Evolutionary conservation across 2,329 filamentous ascomycete genomes (phyloP).

Genomic region (Alternaria triticina): DNA sequence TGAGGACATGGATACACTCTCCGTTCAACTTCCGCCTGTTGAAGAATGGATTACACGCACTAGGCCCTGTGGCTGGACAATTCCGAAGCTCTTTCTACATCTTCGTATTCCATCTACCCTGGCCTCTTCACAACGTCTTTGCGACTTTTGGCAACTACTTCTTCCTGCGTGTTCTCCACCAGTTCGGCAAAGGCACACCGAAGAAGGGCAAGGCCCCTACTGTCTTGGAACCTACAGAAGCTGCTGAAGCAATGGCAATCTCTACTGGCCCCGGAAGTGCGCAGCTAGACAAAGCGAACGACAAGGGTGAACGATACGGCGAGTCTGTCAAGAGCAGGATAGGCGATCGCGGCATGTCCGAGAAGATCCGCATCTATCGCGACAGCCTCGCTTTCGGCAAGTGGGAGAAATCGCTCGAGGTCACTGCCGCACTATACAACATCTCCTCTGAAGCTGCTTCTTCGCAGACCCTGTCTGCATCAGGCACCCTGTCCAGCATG

Average conservation of each 20-base stretch:
- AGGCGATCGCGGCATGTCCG: slow-evolving; percentile 54
- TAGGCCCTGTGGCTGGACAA: slow-evolving; percentile 59
- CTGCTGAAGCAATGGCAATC: slow-evolving; percentile 58
- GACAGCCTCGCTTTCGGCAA: slow-evolving; percentile 53
- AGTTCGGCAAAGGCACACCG: slow-evolving; percentile 44
- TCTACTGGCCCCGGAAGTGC: slow-evolving; percentile 57
- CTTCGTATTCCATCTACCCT: slow-evolving; percentile 61
- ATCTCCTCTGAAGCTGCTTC: slow-evolving; percentile 37
- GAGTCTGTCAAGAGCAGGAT: slow-evolving; percentile 50
- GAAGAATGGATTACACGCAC: slow-evolving; percentile 50
- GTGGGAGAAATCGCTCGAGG: slow-evolving; percentile 62
- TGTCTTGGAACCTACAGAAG: slow-evolving; percentile 25
- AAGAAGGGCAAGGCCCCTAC: slow-evolving; percentile 8
- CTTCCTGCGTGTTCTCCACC: slow-evolving; percentile 54
- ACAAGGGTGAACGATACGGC: slow-evolving; percentile 45
- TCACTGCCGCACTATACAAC: slow-evolving; percentile 55
- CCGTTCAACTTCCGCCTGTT: slow-evolving; percentile 56
- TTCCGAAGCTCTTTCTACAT: slow-evolving; percentile 60
- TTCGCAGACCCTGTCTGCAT: slow-evolving; percentile 13
- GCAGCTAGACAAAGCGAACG: slow-evolving; percentile 47
- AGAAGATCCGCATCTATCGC: slow-evolving; percentile 62
- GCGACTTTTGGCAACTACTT: slow-evolving; percentile 59
- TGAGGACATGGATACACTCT: slow-evolving; percentile 54
- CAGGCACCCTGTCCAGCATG: slow-evolving; percentile 51
- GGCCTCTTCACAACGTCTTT: slow-evolving; percentile 51